Evolutionary conservation across 2,329 filamentous ascomycete genomes (phyloP), one percentile per base, ranked within the genome.

Genomic region (Penicillium sp.): DNA sequence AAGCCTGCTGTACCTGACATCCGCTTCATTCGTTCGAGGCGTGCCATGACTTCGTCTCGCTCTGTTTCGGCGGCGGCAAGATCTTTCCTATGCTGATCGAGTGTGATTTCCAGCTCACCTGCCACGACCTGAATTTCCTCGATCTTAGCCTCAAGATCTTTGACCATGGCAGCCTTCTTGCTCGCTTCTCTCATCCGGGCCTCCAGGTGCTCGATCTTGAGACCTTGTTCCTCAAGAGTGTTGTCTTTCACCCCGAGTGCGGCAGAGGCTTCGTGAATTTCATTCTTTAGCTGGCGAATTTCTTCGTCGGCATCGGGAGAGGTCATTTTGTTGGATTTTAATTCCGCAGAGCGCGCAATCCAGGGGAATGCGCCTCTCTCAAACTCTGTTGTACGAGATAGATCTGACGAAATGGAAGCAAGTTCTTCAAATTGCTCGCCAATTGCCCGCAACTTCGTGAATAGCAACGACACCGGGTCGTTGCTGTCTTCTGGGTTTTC

Each of bases 151-250:
- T 78, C 75, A 29, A 78, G 68, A 6, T 77, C 75, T 57, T 77
- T 77, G 18, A 75, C 73, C 55, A 73, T 69, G 3, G 72, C 84
- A 13, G 89, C 85, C 74, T 93, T 92, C 69, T 89, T 86, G 60
- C 86, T 86, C 5, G 90, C 90, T 67, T 95, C 92, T 54, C 87
- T 86, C 87, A 94, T 92, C 54, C 91, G 83, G 7, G 90, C 90
- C 72, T 96, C 90, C 36, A 97, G 85, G 39, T 94, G 90, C 74
- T 97, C 93, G 63, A 97, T 96, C 73, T 94, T 92, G 63, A 97
- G 88, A n/a, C 88, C 84, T 22, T 90, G 76, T 55, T 95, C 93
- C 71, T 95, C 92, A 49, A 96, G 84, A 34, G 88, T 87, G 70
- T 92, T 90, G 61, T 96, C 91, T 58, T 88, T 86, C 59, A 87